Evolutionary conservation across 257 asterid genomes (phyloP), one percentile per base, ranked within the genome.

Genomic region (Lavandula angustifolia): DNA sequence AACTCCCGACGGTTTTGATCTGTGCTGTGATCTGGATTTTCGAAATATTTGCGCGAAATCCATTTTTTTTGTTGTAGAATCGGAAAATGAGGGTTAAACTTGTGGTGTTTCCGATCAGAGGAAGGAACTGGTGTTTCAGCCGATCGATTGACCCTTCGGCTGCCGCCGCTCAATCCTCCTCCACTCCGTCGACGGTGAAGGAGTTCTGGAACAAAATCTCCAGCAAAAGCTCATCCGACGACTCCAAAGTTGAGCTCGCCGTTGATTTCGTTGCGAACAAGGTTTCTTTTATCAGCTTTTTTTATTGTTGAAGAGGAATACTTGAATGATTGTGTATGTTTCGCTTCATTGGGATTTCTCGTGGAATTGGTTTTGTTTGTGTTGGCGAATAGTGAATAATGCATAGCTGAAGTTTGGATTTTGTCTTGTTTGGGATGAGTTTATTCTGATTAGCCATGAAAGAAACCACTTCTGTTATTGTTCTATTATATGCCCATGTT

Each of bases 41-140:
- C 61, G 8, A 42, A 3, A 37, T 40, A 8, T 46, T 8, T 3
- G 10, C 0, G 14, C 54, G 12, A 54, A 32, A 12, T n/a, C 5
- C 27, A 2, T 3, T 11, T 9, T 5, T 41, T 54, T n/a, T 13
- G 0, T 16, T 14, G 49, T 34, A 37, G 50, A 53, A 48, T 66
- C 60, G 38, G 10, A 79, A 7, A 56, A 86, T 90, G 99, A 91
- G 87, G 81, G 91, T 90, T 37, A 85, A 86, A 54, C 54, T 94
- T 57, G 86, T 94, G 68, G 92, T 82, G 75, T 90, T 94, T 63
- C 99, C 97, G 29, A 82, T 94, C 68, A 86, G 66, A 71, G 96
- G 99, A 32, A 87, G 95, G 73, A 94, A 83, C 59, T 94, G 99
- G 99, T 89, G 92, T 57, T 94, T 94, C 72, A 82, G 89, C 83